These are phyloP conservation scores for Daphne laureola DNA, from an alignment of 441 rosid genomes.

Conservation along the genomic window DNA sequence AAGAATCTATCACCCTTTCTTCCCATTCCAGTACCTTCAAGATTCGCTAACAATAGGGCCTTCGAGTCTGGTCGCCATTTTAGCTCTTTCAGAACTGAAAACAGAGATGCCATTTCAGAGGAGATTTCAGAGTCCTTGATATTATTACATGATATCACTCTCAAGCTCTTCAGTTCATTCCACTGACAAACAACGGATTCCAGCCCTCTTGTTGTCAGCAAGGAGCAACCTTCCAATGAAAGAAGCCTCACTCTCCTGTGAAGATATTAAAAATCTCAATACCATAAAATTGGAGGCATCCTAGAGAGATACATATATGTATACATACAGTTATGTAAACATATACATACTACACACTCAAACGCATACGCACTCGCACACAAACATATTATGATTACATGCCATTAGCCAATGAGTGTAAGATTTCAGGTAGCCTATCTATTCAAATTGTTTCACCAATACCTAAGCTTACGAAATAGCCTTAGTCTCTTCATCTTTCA, in stretches of 20 bases:
- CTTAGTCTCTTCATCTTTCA: neutral
- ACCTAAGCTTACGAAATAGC: neutral
- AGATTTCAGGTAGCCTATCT: neutral
- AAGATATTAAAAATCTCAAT: constrained; percentile 6
- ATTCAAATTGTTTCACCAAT: neutral
- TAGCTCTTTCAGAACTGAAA: constrained; percentile 64
- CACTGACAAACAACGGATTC: constrained; percentile 50
- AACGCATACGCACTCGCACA: no score
- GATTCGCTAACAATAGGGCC: constrained; percentile 46
- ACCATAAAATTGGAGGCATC: neutral
- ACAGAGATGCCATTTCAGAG: constrained; percentile 54
- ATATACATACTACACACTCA: no score
- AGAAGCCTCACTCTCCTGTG: constrained; percentile 58
- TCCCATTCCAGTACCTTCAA: constrained; percentile 60
- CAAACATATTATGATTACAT: no score
- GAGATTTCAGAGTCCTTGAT: constrained; percentile 59
- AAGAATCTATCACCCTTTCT: constrained; percentile 62
- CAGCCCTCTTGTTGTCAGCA: constrained; percentile 57
- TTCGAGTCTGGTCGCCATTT: constrained; percentile 78
- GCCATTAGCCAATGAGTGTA: neutral
- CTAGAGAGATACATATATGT: neutral
- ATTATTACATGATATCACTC: constrained; percentile 53
- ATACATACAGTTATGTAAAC: neutral
- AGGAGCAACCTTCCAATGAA: constrained; percentile 67
- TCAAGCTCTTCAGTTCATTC: constrained; percentile 55